phyloP scores from a whole-genome alignment of 2,329 filamentous ascomycete species.

The Tothia fuscella region DNA sequence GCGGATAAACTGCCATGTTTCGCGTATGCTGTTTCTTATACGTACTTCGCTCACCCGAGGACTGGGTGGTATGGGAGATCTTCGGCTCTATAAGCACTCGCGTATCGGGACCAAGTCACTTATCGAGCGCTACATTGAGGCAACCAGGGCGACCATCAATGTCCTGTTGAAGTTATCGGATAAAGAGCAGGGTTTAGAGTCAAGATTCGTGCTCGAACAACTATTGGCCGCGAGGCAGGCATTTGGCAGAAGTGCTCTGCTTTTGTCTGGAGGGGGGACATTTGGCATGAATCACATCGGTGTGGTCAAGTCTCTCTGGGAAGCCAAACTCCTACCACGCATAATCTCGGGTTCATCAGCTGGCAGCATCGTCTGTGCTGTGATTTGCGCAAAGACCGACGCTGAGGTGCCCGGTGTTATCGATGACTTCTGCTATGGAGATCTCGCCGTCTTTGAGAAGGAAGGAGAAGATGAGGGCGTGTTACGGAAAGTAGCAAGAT shows the following conservation, averaged over 20 bases:
- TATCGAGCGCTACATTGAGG: conserved; percentile 78
- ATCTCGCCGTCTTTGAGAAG: conserved; percentile 68
- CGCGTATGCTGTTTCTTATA: conserved; percentile 66
- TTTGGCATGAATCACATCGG: conserved; percentile 90
- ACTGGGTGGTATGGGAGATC: conserved; percentile 75
- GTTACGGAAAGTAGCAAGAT: conserved; percentile 54
- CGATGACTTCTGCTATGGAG: conserved; percentile 61
- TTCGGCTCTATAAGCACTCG: conserved; percentile 70
- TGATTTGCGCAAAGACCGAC: conserved; percentile 66
- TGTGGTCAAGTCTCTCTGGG: conserved; percentile 69
- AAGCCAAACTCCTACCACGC: conserved; percentile 62
- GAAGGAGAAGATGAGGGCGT: conserved; percentile 48
- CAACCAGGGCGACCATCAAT: conserved; percentile 61
- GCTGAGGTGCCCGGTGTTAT: conserved; percentile 63
- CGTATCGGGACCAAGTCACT: conserved; percentile 77
- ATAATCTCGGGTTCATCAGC: conserved; percentile 84
- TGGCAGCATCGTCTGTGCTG: conserved; percentile 72
- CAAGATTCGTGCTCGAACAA: conserved; percentile 51
- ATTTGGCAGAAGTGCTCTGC: conserved; percentile 71
- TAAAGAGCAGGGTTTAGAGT: conserved; percentile 37
- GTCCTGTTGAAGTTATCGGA: conserved; percentile 45
- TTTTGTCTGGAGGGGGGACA: conserved; percentile 76
- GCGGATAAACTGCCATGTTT: conserved; percentile 57
- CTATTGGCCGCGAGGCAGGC: conserved; percentile 63
- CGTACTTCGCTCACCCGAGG: conserved; percentile 70